These are phyloP conservation scores for Angomonas ambiguus DNA, from an alignment of 208 protist species.

Conservation along the genomic window DNA sequence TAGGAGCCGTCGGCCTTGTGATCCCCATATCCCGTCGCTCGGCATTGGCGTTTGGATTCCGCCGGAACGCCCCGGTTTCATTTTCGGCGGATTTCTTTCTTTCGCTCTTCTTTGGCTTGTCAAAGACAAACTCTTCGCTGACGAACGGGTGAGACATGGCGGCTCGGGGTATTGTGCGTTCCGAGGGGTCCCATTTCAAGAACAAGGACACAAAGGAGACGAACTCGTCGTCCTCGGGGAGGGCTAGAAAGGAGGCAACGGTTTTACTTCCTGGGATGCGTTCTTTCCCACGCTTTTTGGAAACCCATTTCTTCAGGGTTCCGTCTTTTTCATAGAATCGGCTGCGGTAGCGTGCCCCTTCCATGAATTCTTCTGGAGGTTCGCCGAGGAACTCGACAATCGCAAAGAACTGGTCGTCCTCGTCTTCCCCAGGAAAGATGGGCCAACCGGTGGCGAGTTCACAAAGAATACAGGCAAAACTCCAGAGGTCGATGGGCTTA, in stretches of 20 bases:
- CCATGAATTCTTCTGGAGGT: constrained; percentile 53
- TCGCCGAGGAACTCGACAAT: constrained; percentile 85
- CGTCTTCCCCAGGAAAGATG: constrained; percentile 86
- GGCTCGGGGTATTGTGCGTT: constrained; percentile 43
- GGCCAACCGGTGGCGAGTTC: constrained; percentile 90
- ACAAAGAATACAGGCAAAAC: constrained; percentile 90
- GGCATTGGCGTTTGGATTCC: neutral
- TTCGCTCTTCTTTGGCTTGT: neutral
- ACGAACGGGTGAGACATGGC: constrained; percentile 82
- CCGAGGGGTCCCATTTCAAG: constrained; percentile 57
- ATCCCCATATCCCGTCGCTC: too few relatives aligned
- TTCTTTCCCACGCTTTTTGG: constrained; percentile 26
- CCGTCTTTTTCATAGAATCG: constrained; percentile 47
- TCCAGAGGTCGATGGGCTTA: constrained; percentile 90
- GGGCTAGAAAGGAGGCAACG: constrained; percentile 48
- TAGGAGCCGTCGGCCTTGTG: too few relatives aligned
- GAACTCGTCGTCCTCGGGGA: constrained; percentile 54
- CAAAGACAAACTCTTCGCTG: constrained; percentile 44
- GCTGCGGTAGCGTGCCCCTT: constrained; percentile 25
- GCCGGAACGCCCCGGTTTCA: neutral
- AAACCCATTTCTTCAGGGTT: constrained; percentile 30
- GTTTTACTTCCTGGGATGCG: constrained; percentile 44
- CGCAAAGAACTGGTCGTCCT: constrained; percentile 76
- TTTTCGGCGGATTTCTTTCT: neutral
- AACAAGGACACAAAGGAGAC: constrained; percentile 67